These are phyloP conservation scores for Boletus rubescentipes DNA, from an alignment of 768 basidiomycete genomes.

Conservation along the genomic window DNA sequence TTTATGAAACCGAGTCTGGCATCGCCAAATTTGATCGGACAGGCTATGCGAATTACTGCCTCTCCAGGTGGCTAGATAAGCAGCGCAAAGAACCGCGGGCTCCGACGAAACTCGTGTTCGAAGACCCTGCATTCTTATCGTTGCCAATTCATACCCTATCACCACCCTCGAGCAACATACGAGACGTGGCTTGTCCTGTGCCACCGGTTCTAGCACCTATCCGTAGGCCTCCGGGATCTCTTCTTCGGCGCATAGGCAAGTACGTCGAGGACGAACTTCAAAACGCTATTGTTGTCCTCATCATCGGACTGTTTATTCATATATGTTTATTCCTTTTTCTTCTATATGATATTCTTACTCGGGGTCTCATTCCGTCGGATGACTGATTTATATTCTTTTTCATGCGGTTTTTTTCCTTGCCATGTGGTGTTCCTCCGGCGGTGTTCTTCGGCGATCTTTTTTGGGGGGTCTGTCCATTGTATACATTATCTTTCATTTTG, in stretches of 20 bases:
- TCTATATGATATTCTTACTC: slow-evolving; percentile 30
- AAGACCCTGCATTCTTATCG: slow-evolving; percentile 18
- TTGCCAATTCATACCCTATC: slow-evolving; percentile 21
- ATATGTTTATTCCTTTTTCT: slow-evolving; percentile 28
- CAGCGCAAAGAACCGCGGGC: slow-evolving; percentile 21
- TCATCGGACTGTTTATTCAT: slow-evolving; percentile 27
- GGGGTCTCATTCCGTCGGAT: slow-evolving; percentile 27
- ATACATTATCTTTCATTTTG: neutral
- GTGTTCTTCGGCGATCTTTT: neutral
- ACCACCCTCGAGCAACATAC: slow-evolving; percentile 2
- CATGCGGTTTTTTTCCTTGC: neutral
- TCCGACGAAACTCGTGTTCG: slow-evolving; percentile 20
- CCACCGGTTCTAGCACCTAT: neutral
- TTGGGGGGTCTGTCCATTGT: neutral
- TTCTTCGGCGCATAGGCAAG: slow-evolving; percentile 14
- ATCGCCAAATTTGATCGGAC: slow-evolving; percentile 25
- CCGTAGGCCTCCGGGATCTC: slow-evolving; percentile 7
- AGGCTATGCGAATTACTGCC: slow-evolving; percentile 28
- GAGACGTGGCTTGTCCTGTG: neutral
- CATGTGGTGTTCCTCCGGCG: slow-evolving; percentile 14
- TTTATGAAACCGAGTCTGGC: slow-evolving; percentile 31
- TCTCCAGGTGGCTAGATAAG: slow-evolving; percentile 28
- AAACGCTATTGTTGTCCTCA: slow-evolving; percentile 27
- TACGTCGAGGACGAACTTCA: slow-evolving; percentile 27
- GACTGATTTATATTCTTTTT: slow-evolving; percentile 13